Conservation (phyloP, 768 basidiomycete species). For the Lentinula detonsa region DNA sequence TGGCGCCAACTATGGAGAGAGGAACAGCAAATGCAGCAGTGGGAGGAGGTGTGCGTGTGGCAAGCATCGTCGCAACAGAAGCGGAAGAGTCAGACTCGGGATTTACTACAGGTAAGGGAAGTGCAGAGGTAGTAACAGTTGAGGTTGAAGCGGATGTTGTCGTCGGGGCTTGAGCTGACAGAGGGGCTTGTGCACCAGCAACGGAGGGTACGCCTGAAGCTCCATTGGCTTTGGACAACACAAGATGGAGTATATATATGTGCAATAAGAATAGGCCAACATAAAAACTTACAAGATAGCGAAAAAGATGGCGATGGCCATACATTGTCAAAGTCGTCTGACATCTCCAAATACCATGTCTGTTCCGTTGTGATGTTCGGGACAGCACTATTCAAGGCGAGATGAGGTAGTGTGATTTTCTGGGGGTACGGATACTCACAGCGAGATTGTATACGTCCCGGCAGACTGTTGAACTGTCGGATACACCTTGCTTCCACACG, state of each 20-base stretch:
- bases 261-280: not conserved
- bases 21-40: slow-evolving; percentile 27
- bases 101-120: not conserved
- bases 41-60: slow-evolving; percentile 19
- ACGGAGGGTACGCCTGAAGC: not conserved
- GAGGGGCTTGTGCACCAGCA: not conserved
- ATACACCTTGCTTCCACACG: slow-evolving; percentile 5
- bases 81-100: not conserved
- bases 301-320: slow-evolving; percentile 20
- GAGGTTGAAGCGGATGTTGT: not conserved
- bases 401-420: not conserved
- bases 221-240: not conserved
- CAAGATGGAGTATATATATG: not conserved
- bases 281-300: slow-evolving; percentile 17
- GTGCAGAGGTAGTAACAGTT: not conserved
- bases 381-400: slow-evolving; percentile 11
- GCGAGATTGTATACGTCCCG: slow-evolving; percentile 1
- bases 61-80: slow-evolving; percentile 11
- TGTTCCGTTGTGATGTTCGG: slow-evolving; percentile 13
- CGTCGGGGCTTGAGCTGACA: not conserved
- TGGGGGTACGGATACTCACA: not conserved
- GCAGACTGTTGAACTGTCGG: slow-evolving; percentile 2
- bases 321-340: slow-evolving; percentile 18
- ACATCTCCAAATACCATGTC: slow-evolving; percentile 14
- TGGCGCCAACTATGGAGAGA: slow-evolving; percentile 23